phyloP scores from a whole-genome alignment of 2,329 filamentous ascomycete genomes.

The Cladosporium velox region DNA sequence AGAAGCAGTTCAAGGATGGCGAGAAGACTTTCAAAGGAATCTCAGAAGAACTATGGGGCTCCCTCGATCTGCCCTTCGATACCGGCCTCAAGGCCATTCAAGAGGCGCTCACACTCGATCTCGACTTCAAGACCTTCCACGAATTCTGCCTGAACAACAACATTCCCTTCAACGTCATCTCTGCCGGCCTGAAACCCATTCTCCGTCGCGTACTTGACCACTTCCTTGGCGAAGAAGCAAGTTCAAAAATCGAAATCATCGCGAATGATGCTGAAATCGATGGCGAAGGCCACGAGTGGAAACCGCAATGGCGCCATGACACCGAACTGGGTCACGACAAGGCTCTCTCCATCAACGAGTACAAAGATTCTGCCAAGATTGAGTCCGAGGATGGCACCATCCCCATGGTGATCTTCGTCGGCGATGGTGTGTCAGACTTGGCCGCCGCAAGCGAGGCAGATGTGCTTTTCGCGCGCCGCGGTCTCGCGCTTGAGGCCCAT shows the following conservation, averaged over 20 bases:
- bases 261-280: constrained; percentile 66
- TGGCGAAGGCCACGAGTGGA: constrained; percentile 61
- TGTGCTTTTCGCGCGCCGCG: constrained; percentile 67
- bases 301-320: constrained; percentile 67
- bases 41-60: constrained; percentile 73
- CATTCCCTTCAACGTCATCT: constrained; percentile 71
- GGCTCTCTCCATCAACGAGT: constrained; percentile 64
- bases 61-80: constrained; percentile 66
- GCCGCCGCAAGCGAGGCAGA: constrained; percentile 67
- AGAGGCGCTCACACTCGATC: constrained; percentile 62
- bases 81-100: constrained; percentile 68
- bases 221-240: constrained; percentile 63
- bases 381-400: constrained; percentile 62
- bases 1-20: constrained; percentile 65
- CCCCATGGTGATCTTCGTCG: constrained; percentile 69
- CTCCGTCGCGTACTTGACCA: constrained; percentile 63
- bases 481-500: constrained; percentile 66
- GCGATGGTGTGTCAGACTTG: constrained; percentile 68
- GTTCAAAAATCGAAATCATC: constrained; percentile 64
- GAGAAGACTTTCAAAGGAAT: constrained; percentile 68
- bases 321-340: constrained; percentile 68
- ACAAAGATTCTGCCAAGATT: constrained; percentile 56
- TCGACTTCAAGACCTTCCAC: constrained; percentile 65
- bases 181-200: constrained; percentile 66
- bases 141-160: constrained; percentile 62